Evolutionary conservation across 2,329 filamentous ascomycete species (phyloP).

Genomic region (Scytalidium sp.): DNA sequence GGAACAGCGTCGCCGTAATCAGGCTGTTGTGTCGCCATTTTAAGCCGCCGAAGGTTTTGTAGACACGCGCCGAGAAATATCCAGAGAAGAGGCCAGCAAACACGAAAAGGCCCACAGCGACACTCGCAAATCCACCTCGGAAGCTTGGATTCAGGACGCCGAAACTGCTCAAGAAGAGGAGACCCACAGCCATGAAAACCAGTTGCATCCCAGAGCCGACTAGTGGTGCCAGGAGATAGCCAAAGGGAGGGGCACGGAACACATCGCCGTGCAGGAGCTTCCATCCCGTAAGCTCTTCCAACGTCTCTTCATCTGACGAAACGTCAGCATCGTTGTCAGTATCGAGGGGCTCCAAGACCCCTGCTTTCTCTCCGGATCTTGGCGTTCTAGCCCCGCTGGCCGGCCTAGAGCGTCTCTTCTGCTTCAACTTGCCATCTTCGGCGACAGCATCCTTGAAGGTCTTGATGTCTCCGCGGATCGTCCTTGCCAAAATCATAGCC

Average conservation of each 20-base stretch:
- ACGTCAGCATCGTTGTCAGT: constrained; percentile 49
- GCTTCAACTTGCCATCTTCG: constrained; percentile 63
- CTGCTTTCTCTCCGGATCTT: constrained; percentile 49
- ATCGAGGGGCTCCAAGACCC: constrained; percentile 59
- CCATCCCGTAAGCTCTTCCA: constrained; percentile 84
- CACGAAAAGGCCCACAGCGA: constrained; percentile 78
- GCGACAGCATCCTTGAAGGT: constrained; percentile 62
- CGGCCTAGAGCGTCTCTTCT: constrained; percentile 45
- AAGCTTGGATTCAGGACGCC: constrained; percentile 83
- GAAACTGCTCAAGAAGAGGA: constrained; percentile 70
- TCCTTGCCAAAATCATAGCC: constrained; percentile 76
- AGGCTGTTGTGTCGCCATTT: constrained; percentile 75
- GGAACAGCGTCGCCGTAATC: constrained; percentile 74
- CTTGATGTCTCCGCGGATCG: constrained; percentile 76
- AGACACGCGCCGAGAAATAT: constrained; percentile 81
- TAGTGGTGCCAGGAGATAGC: constrained; percentile 73
- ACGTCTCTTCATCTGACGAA: constrained; percentile 65
- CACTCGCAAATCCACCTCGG: constrained; percentile 84
- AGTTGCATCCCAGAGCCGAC: constrained; percentile 86
- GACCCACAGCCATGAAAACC: constrained; percentile 73
- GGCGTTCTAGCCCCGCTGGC: constrained; percentile 38
- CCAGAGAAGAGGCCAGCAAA: constrained; percentile 82
- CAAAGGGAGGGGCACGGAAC: constrained; percentile 70
- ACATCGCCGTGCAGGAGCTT: constrained; percentile 87
- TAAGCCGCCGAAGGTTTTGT: constrained; percentile 76